Evolutionary conservation across 345 rosid species (phyloP), one percentile per base, ranked within the genome.

Genomic region (Camelina laxa): DNA sequence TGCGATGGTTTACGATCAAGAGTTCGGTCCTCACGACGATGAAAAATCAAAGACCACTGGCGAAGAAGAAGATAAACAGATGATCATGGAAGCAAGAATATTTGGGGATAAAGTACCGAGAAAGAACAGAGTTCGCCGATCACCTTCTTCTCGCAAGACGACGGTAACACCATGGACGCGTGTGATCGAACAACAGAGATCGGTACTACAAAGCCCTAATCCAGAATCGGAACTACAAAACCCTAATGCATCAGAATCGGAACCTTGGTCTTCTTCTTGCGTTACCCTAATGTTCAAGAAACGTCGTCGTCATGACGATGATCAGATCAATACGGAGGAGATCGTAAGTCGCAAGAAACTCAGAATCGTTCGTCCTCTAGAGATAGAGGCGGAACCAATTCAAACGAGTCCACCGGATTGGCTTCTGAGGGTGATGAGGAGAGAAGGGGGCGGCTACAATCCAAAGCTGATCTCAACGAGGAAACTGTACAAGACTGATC

Each of bases 211-310:
- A n/a, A n/a, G n/a, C n/a, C n/a, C n/a, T n/a, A n/a, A n/a, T n/a
- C n/a, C n/a, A n/a, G n/a, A n/a, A n/a, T n/a, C n/a, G n/a, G n/a
- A n/a, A n/a, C n/a, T n/a, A n/a, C n/a, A 30, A 56, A 56, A 30
- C 39, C 60, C 39, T 15, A 56, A 30, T 8, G 10, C 39, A n/a
- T n/a, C n/a, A 0, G 38, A 56, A 30, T 56, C 19, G 6, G 20
- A 27, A 15, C 20, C 60, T 56, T 30, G 38, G 31, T 53, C 57
- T 53, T 56, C 60, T 8, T 56, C 60, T 56, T 56, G 21, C 33
- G 19, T 55, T 4, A 55, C 36, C 19, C 36, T 24, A n/a, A n/a
- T n/a, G 11, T 14, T 2, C 13, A 56, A 56, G 60, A 56, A 30
- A 30, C 6, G 3, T 15, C 20, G n/a, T n/a, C n/a, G 21, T n/a